Percentiles rank a stretch among this genome's conserved stretches.
These are phyloP conservation scores for Fusarium euwallaceae DNA, from an alignment of 2,329 filamentous ascomycete species.

Conservation along the genomic window DNA sequence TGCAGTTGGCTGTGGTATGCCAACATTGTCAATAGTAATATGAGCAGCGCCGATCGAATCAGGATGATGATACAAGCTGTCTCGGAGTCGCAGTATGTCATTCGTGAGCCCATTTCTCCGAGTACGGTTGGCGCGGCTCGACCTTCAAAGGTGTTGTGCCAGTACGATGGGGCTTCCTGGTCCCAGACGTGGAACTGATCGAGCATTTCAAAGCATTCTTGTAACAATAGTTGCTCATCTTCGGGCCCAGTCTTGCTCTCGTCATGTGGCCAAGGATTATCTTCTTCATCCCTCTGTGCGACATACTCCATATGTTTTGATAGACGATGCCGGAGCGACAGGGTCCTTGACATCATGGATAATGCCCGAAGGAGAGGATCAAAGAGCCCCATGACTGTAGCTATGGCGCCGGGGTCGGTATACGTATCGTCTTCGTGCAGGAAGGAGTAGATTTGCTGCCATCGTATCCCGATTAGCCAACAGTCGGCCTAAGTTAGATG, in stretches of 20 bases:
- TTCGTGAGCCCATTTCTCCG: constrained; percentile 40
- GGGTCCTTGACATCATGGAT: constrained; percentile 48
- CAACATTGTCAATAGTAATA: constrained; percentile 48
- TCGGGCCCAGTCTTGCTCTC: background rate
- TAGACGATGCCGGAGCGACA: constrained; percentile 33
- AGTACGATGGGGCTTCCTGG: constrained; percentile 48
- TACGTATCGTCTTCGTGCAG: constrained; percentile 49
- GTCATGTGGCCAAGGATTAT: background rate
- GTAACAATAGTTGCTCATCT: constrained; percentile 22
- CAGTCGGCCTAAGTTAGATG: background rate
- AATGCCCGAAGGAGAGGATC: constrained; percentile 49
- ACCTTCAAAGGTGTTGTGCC: constrained; percentile 48
- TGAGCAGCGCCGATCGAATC: constrained; percentile 49
- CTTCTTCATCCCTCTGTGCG: background rate
- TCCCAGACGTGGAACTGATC: constrained; percentile 50
- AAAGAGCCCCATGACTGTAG: constrained; percentile 46
- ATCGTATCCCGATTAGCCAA: background rate
- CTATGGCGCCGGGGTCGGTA: constrained; percentile 48
- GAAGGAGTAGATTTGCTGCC: constrained; percentile 52
- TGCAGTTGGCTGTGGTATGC: constrained; percentile 40
- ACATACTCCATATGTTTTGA: constrained; percentile 15
- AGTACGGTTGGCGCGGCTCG: constrained; percentile 46
- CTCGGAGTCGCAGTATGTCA: constrained; percentile 46
- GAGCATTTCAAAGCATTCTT: constrained; percentile 46
- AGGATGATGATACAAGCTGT: constrained; percentile 52